A percentile compares a stretch with the other conserved stretches of the same genome.
Evolutionary conservation across 148 eudicot genomes (phyloP).

Genomic region (Gaultheria prostrata): DNA sequence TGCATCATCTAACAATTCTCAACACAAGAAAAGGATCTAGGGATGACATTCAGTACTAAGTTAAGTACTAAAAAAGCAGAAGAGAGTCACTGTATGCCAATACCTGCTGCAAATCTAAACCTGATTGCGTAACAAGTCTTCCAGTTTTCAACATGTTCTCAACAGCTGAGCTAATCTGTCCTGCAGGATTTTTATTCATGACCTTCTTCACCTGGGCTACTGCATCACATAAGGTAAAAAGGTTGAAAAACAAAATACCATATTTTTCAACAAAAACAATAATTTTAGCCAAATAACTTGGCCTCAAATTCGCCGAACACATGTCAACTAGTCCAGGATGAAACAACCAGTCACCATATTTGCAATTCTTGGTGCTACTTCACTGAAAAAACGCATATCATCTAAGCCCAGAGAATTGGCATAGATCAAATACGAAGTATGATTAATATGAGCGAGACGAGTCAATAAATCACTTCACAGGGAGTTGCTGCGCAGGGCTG

Average conservation of each 20-base stretch:
- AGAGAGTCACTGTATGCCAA: slow-evolving; percentile 10
- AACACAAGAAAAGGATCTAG: background rate
- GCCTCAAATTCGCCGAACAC: background rate
- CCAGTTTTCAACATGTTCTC: slow-evolving; percentile 91
- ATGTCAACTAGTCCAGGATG: background rate
- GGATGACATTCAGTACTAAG: background rate
- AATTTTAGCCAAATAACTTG: background rate
- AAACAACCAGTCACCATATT: background rate
- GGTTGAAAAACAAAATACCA: slow-evolving; percentile 9
- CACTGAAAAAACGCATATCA: background rate
- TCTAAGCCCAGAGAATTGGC: background rate
- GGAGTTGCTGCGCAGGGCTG: background rate
- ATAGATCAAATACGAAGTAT: background rate
- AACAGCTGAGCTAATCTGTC: slow-evolving; percentile 54
- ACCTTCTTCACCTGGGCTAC: slow-evolving; percentile 59
- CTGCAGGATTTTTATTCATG: slow-evolving; percentile 54
- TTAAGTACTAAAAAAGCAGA: background rate
- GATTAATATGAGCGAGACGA: background rate
- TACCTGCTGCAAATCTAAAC: slow-evolving; percentile 93
- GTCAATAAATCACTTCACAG: background rate
- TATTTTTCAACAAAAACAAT: background rate
- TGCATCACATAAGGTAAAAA: slow-evolving; percentile 35
- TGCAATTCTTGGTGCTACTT: background rate
- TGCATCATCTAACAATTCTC: background rate
- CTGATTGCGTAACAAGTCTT: slow-evolving; percentile 53